Percentiles rank a stretch among this genome's conserved stretches.
Evolutionary conservation across 23 red algal genomes (phyloP).

Genomic region (Chondrus crispus): DNA sequence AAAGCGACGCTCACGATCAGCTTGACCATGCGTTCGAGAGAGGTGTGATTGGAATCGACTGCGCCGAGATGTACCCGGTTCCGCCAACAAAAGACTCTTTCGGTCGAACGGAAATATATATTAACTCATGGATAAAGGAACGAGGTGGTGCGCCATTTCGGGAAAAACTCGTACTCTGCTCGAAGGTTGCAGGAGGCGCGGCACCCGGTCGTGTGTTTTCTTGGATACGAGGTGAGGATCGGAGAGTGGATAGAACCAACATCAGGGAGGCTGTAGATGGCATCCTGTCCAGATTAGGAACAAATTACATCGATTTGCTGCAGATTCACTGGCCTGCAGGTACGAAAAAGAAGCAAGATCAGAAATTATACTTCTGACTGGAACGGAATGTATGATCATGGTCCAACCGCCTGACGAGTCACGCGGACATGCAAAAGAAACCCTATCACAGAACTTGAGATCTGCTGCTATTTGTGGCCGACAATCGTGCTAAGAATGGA

Average conservation of each 20-base stretch:
- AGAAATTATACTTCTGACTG: no score
- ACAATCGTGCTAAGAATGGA: no score
- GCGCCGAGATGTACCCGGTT: slow-evolving; percentile 92
- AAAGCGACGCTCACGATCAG: slow-evolving; percentile 70
- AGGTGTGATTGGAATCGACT: slow-evolving; percentile 85
- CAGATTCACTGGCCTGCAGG: slow-evolving; percentile 99
- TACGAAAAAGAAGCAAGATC: no score
- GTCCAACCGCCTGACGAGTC: no score
- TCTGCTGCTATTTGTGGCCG: no score
- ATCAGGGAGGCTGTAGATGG: slow-evolving; percentile 69
- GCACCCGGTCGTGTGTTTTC: neutral
- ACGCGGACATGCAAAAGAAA: no score
- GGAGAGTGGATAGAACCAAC: neutral
- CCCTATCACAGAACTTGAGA: no score
- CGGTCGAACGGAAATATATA: slow-evolving; percentile 70
- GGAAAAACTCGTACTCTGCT: slow-evolving; percentile 63
- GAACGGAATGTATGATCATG: no score
- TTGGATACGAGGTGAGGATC: slow-evolving; percentile 27
- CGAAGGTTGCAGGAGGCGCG: slow-evolving; percentile 71
- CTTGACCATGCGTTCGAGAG: slow-evolving; percentile 75
- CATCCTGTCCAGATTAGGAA: slow-evolving; percentile 63
- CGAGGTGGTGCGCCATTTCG: slow-evolving; percentile 60
- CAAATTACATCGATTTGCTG: slow-evolving; percentile 87
- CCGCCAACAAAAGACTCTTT: slow-evolving; percentile 49
- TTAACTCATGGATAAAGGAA: slow-evolving; percentile 74